Base-by-base conservation (phyloP, 2,329 filamentous ascomycete species). In the Cryphonectria carpinicola region DNA sequence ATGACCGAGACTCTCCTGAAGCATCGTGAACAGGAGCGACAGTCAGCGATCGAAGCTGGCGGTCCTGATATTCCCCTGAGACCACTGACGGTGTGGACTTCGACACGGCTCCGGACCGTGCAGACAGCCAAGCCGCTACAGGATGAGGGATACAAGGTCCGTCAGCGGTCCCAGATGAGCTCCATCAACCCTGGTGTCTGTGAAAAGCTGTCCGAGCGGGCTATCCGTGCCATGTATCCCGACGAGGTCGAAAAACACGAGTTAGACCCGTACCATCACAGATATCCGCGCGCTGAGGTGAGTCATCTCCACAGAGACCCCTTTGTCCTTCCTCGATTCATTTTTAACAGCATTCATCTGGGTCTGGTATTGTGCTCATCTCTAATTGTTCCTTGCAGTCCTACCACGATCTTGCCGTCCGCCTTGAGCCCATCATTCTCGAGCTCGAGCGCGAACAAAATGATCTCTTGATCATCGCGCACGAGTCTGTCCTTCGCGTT, bases 391-490 rank as follows among this genome's bases (percentile, higher is more conserved):
- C 39, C 10, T 35, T 71, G 66, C 76, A 97, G 93, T 98, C 95
- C 11, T 99, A 99, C 81, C 96, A 99, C 79, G 96, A 99, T 78
- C 90, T 99, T 60, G 96, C 96, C n/a, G 96, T 99, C 71, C 93
- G 96, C 32, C 89, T 99, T 63, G 96, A 99, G 80, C 97, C 96
- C 56, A 97, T 99, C 77, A 99, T 99, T 78, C 88, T 99, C 41
- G 96, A 99, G 80, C 88, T 99, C 19, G 96, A 99, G 83, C 91
- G 96, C 60, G 96, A 99, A 82, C 93, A 98, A 76, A 97, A 97
- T 75, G 96, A 99, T 79, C 87, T 99, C n/a, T 88, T 99, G 67
- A 98, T 99, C 78, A 98, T 99, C 75, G 96, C 96, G 0, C 96
- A 99, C 80, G 96, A 99, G 81, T 97, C 94, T 66, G 96, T 99